Conservation (phyloP, 345 rosid genomes). For the Rhizophora mangle region DNA sequence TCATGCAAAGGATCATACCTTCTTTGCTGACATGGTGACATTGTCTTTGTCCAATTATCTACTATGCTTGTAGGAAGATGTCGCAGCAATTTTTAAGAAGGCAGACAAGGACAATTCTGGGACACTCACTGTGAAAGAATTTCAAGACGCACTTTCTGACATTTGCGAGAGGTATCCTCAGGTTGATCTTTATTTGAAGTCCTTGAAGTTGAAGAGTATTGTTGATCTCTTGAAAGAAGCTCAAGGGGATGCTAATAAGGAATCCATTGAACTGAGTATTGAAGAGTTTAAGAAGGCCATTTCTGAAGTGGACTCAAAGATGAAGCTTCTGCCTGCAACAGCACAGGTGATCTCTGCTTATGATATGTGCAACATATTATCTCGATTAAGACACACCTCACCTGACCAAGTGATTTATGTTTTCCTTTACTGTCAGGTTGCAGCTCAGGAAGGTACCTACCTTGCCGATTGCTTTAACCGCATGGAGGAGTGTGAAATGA, state of each 20-base stretch:
- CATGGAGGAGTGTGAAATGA: slow-evolving; percentile 75
- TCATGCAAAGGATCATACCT: not conserved
- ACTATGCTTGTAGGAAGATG: slow-evolving; percentile 60
- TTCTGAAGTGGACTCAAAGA: slow-evolving; percentile 76
- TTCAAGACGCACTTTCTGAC: slow-evolving; percentile 70
- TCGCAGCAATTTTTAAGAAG: slow-evolving; percentile 69
- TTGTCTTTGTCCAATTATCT: not conserved
- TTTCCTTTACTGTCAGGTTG: slow-evolving; percentile 49
- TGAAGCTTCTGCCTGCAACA: slow-evolving; percentile 94
- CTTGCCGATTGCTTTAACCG: slow-evolving; percentile 94
- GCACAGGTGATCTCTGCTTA: slow-evolving; percentile 59
- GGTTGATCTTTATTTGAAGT: slow-evolving; percentile 80
- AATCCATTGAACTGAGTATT: slow-evolving; percentile 60
- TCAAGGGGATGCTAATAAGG: slow-evolving; percentile 53
- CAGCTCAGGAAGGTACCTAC: slow-evolving; percentile 88
- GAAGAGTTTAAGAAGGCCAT: slow-evolving; percentile 82
- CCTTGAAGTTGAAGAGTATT: slow-evolving; percentile 55
- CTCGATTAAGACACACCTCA: not conserved
- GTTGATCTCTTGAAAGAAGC: slow-evolving; percentile 67
- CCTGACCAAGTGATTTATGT: not conserved
- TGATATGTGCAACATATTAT: too few species aligned
- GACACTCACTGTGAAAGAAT: slow-evolving; percentile 72
- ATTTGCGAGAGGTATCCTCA: slow-evolving; percentile 90
- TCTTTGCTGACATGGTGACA: not conserved
- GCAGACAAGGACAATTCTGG: slow-evolving; percentile 94